Evolutionary conservation across 2,329 filamentous ascomycete genomes (phyloP).

Genomic region (Cordyceps cicadae): DNA sequence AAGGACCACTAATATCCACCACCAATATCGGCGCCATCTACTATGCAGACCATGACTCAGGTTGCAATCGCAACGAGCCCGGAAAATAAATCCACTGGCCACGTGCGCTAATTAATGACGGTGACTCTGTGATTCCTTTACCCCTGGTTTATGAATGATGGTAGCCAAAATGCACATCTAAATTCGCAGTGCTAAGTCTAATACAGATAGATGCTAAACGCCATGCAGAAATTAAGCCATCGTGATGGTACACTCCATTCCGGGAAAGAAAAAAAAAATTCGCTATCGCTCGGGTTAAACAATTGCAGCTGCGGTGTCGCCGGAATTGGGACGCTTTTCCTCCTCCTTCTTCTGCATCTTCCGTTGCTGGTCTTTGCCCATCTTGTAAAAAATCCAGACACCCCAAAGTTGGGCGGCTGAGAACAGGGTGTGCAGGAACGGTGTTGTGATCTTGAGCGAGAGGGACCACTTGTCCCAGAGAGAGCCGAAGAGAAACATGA

Average conservation of each 20-base stretch:
- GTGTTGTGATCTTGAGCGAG: conserved; percentile 7
- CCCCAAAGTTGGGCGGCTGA: conserved; percentile 12
- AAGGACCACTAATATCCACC: too few species aligned
- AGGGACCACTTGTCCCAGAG: conserved; percentile 12
- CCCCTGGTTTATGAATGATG: not conserved
- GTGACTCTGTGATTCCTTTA: too few species aligned
- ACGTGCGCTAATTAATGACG: too few species aligned
- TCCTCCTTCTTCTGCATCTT: conserved; percentile 1
- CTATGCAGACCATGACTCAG: too few species aligned
- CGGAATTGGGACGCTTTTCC: conserved; percentile 5
- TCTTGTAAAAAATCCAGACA: conserved; percentile 12
- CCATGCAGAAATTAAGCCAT: not conserved
- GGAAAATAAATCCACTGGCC: too few species aligned
- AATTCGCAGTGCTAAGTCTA: not conserved
- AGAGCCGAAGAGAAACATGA: conserved; percentile 11
- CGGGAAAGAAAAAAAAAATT: not conserved
- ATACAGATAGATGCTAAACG: conserved; percentile 2
- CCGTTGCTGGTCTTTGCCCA: conserved; percentile 4
- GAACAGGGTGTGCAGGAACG: conserved; percentile 9
- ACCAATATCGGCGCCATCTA: too few species aligned
- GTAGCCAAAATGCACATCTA: not conserved
- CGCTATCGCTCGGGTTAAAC: not conserved
- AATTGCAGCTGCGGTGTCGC: not conserved
- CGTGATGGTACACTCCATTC: not conserved
- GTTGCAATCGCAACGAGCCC: too few species aligned